Evolutionary conservation across 2,329 filamentous ascomycete genomes (phyloP).

Genomic region (Penicillium sp.): DNA sequence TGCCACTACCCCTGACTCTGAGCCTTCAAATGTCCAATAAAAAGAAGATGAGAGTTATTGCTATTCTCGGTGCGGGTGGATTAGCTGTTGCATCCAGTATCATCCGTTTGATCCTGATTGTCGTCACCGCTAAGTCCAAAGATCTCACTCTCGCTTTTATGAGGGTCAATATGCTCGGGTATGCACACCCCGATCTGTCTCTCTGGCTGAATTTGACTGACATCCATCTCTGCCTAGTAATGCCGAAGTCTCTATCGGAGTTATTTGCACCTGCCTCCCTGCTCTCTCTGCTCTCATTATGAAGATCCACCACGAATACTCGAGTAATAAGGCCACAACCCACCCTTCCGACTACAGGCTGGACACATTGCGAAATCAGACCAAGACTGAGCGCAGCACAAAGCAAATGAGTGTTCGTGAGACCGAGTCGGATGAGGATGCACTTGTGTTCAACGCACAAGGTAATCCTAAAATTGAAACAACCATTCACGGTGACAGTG

Average conservation of each 20-base stretch:
- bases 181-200: no score
- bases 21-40: constrained; percentile 50
- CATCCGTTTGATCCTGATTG: constrained; percentile 31
- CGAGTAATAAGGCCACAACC: constrained; percentile 25
- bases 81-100: constrained; percentile 35
- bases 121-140: constrained; percentile 25
- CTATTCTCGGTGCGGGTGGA: constrained; percentile 55
- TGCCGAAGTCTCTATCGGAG: constrained; percentile 46
- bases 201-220: no score
- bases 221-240: constrained; percentile 20
- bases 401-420: constrained; percentile 22
- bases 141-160: constrained; percentile 34
- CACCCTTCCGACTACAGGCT: constrained; percentile 22
- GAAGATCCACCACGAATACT: constrained; percentile 38
- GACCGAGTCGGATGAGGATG: constrained; percentile 29
- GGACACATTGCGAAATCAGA: constrained; percentile 22
- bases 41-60: constrained; percentile 53
- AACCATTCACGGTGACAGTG: constrained; percentile 24
- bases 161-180: constrained; percentile 37
- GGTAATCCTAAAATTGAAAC: constrained; percentile 34
- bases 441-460: constrained; percentile 31
- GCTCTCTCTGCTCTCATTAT: constrained; percentile 41
- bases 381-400: constrained; percentile 17
- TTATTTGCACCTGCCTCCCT: constrained; percentile 47
- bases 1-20: constrained; percentile 55